Base-by-base conservation (phyloP, 106 monocot species). In the Allium sativum region DNA sequence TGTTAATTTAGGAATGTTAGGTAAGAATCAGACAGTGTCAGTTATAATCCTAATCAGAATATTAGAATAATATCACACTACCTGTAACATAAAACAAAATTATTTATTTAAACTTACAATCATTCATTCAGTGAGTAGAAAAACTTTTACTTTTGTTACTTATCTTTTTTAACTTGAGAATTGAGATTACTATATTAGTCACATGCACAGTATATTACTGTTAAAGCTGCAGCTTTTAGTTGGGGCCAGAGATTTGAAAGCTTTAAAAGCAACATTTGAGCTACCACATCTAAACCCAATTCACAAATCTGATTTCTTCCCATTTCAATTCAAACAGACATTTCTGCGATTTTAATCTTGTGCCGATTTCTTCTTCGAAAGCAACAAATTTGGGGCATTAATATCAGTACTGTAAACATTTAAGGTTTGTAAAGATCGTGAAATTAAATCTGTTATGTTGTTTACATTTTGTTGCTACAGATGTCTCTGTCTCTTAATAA, bases 271-370 rank as follows among this genome's bases (percentile, higher is more conserved):
- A 40, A 42, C 58, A 41, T 40, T 42, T 15, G 18, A 59, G 42
- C 58, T 13, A 8, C 15, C 58, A 42, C 10, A 41, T 59, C 58
- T 59, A 21, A 41, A 40, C 58, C 58, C 12, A 41, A 12, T 42
- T 59, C 5, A 59, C 15, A 42, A 42, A 59, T 59, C 58, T 10
- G 7, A 21, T 18, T 10, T 42, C 15, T 59, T 15, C 58, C 58
- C 58, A 59, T 59, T 42, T 59, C 10, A 41, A 59, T 59, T 41
- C 58, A 40, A 58, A 41, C 14, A 42, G 41, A 18, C 40, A 58
- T 58, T 31, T 31, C 31, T 31, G 31, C 5, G 31, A 31, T 31
- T 31, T 31, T 31, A 31, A 31, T 31, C 58, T 58, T 58, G 58
- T 42, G 58, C 40, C 41, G 12, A 59, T 7, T 41, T 59, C 42